phyloP scores from a whole-genome alignment of 192 early-diverging fungal species.

The Umbelopsis ramanniana region DNA sequence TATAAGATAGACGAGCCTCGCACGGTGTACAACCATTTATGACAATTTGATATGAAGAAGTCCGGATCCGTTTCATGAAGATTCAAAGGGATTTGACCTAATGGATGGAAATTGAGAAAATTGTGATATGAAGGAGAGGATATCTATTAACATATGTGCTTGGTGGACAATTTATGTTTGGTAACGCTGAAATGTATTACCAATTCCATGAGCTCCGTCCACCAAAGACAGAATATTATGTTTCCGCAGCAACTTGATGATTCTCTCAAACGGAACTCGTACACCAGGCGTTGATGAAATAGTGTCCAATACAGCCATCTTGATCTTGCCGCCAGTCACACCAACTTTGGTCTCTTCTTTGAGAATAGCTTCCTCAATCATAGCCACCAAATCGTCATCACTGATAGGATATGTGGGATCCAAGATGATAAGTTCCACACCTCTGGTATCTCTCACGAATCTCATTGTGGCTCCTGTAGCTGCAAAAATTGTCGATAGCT shows the following conservation, averaged over 20 bases:
- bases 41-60: slow-evolving; percentile 68
- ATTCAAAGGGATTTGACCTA: slow-evolving; percentile 65
- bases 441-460: slow-evolving; percentile 48
- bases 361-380: slow-evolving; percentile 46
- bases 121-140: background rate
- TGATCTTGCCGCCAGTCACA: slow-evolving; percentile 36
- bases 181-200: slow-evolving; percentile 13
- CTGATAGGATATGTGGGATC: slow-evolving; percentile 54
- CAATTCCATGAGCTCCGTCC: slow-evolving; percentile 71
- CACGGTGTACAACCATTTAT: slow-evolving; percentile 71
- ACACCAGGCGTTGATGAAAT: slow-evolving; percentile 60
- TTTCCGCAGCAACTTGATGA: slow-evolving; percentile 44
- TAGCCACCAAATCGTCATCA: slow-evolving; percentile 39
- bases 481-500: slow-evolving; percentile 59
- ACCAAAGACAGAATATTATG: slow-evolving; percentile 60
- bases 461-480: slow-evolving; percentile 48
- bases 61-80: slow-evolving; percentile 59
- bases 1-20: slow-evolving; percentile 60
- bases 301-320: slow-evolving; percentile 55
- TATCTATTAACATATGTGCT: background rate
- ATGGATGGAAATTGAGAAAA: background rate
- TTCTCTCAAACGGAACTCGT: slow-evolving; percentile 47
- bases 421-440: slow-evolving; percentile 46
- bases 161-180: too few species aligned
- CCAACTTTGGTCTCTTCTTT: slow-evolving; percentile 33